phyloP scores from a whole-genome alignment of 768 basidiomycete species.

The Calocybe gangraenosa region DNA sequence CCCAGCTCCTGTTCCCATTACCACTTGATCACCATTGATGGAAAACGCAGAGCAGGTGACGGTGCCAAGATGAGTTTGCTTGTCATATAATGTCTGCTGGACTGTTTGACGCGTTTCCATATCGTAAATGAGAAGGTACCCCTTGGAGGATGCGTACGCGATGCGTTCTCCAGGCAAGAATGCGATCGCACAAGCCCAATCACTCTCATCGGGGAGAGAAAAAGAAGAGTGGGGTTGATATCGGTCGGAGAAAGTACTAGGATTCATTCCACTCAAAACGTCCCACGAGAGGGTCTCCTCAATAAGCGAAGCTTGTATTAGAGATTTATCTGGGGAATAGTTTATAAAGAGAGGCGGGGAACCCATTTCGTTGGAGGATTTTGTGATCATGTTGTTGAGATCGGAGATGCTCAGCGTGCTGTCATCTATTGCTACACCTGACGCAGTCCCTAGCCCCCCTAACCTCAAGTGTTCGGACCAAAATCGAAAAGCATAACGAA shows the following conservation, averaged over 20 bases:
- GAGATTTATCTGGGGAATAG: not conserved
- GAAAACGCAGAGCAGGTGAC: not conserved
- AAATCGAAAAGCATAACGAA: conserved; percentile 3
- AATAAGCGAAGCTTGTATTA: not conserved
- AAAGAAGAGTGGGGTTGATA: not conserved
- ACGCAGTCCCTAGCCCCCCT: not conserved
- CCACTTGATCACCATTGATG: not conserved
- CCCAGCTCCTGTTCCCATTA: not conserved
- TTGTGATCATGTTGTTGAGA: not conserved
- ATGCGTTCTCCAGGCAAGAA: not conserved
- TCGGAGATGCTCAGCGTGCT: not conserved
- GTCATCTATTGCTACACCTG: not conserved
- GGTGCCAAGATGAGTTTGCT: not conserved
- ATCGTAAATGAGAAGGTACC: not conserved
- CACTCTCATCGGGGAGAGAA: not conserved
- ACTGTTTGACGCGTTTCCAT: not conserved
- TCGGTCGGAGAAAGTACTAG: not conserved
- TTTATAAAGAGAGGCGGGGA: not conserved
- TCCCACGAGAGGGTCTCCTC: not conserved
- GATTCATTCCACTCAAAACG: too few relatives aligned
- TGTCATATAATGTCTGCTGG: too few relatives aligned
- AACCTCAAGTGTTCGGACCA: not conserved
- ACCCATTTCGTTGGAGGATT: not conserved
- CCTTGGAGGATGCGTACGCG: not conserved
- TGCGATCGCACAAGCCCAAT: too few relatives aligned